A percentile compares a stretch with the other conserved stretches of the same genome.
Conservation (phyloP, 1,284 basidiomycete genomes). For the Ceratobasidium sp. region DNA sequence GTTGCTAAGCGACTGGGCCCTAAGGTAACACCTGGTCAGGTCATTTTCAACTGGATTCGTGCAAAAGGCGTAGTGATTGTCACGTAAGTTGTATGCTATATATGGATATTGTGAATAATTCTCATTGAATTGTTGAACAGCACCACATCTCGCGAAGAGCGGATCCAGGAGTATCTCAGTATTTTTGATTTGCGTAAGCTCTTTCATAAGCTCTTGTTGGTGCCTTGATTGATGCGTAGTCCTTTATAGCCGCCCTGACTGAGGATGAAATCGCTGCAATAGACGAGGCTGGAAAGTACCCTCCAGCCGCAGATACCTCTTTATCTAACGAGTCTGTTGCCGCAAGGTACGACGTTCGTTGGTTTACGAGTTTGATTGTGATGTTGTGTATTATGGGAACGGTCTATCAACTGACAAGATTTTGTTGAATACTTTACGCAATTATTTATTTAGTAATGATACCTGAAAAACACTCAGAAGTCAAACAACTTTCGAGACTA, state of each 20-base stretch:
- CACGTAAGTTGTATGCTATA: slow-evolving; percentile 65
- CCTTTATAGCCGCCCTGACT: slow-evolving; percentile 36
- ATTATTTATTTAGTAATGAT: too few relatives aligned
- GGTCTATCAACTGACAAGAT: too few relatives aligned
- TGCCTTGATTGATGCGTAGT: background rate
- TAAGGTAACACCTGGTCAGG: slow-evolving; percentile 73
- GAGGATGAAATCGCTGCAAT: slow-evolving; percentile 46
- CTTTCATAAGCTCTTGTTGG: background rate
- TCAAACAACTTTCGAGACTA: too few relatives aligned
- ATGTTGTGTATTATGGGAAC: too few relatives aligned
- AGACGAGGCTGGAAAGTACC: slow-evolving; percentile 44
- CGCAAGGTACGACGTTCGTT: too few relatives aligned
- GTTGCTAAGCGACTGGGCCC: slow-evolving; percentile 67
- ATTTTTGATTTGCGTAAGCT: slow-evolving; percentile 71
- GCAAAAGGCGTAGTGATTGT: slow-evolving; percentile 77
- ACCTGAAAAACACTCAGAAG: too few relatives aligned
- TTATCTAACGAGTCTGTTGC: too few relatives aligned
- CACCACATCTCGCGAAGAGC: slow-evolving; percentile 74
- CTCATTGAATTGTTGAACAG: too few relatives aligned
- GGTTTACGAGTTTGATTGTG: too few relatives aligned
- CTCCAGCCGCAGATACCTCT: too few relatives aligned
- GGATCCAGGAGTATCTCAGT: slow-evolving; percentile 76
- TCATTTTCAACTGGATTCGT: slow-evolving; percentile 77
- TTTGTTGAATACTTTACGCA: too few relatives aligned
- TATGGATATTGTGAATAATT: too few relatives aligned